Percentiles rank a stretch among this genome's conserved stretches.
Conservation (phyloP, 768 basidiomycete genomes). For the Dentipellis sp. region DNA sequence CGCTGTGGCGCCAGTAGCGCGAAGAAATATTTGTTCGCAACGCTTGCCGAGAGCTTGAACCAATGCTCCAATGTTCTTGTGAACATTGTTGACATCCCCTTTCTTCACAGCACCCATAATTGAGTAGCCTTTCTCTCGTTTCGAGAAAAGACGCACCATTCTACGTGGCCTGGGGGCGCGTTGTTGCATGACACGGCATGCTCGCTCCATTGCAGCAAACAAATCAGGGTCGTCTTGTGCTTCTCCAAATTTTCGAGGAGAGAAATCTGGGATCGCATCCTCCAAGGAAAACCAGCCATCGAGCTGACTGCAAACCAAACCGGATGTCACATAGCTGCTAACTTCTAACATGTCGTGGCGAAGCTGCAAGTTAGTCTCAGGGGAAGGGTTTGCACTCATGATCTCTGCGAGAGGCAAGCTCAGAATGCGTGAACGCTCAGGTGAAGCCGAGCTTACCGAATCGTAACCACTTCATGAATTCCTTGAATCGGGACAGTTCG, state of each 20-base stretch:
- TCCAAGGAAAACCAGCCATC: slow-evolving; percentile 68
- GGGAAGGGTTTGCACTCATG: slow-evolving; percentile 38
- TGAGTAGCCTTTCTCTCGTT: too few relatives aligned
- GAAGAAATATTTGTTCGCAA: slow-evolving; percentile 54
- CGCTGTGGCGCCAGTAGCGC: slow-evolving; percentile 53
- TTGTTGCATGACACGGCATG: slow-evolving; percentile 24
- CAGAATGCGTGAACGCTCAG: background rate
- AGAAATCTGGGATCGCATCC: slow-evolving; percentile 43
- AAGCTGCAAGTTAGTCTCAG: slow-evolving; percentile 37
- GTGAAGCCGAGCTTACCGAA: slow-evolving; percentile 42
- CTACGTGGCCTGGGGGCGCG: too few relatives aligned
- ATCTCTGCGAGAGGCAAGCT: slow-evolving; percentile 29
- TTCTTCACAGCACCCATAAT: too few relatives aligned
- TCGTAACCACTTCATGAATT: slow-evolving; percentile 72
- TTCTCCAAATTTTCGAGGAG: slow-evolving; percentile 39
- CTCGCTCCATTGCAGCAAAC: slow-evolving; percentile 34
- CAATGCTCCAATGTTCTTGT: slow-evolving; percentile 56
- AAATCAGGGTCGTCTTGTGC: slow-evolving; percentile 28
- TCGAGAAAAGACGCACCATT: too few relatives aligned
- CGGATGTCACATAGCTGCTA: slow-evolving; percentile 68
- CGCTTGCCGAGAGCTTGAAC: slow-evolving; percentile 49
- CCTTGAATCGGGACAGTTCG: slow-evolving; percentile 64
- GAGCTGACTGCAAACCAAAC: slow-evolving; percentile 57
- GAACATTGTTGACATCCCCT: too few relatives aligned
- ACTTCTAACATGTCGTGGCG: slow-evolving; percentile 74